Percentiles rank a stretch among this genome's conserved stretches.
Conservation (phyloP, 306 rosid genomes). For the Oxytropis ochrocephala region DNA sequence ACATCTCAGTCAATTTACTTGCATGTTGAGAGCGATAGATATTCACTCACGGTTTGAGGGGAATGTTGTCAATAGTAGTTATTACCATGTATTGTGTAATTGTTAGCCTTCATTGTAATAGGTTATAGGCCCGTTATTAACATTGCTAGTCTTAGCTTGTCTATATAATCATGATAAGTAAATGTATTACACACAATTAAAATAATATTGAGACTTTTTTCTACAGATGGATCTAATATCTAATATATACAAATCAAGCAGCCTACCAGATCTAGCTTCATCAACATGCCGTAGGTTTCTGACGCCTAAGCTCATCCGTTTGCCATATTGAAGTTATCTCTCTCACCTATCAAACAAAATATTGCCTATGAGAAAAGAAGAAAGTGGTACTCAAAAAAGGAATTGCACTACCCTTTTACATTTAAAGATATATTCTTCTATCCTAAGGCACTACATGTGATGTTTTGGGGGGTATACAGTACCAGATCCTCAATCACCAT, state of each 20-base stretch:
- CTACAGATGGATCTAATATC: not conserved
- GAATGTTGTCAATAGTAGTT: no score
- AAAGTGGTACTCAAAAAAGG: not conserved
- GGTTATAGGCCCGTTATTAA: no score
- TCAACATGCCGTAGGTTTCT: slow-evolving; percentile 85
- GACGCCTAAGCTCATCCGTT: slow-evolving; percentile 92
- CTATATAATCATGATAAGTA: no score
- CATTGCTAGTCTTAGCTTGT: no score
- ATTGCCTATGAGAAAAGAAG: slow-evolving; percentile 11
- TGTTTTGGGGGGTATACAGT: not conserved
- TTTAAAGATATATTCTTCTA: slow-evolving; percentile 5
- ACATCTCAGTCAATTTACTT: no score
- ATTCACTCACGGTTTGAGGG: no score
- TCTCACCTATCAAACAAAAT: slow-evolving; percentile 59
- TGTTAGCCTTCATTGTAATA: no score
- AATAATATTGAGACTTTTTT: no score
- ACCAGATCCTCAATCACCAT: slow-evolving; percentile 93
- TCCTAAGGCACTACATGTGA: not conserved
- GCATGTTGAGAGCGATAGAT: no score
- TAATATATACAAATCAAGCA: not conserved
- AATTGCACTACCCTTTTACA: not conserved
- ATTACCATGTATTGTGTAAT: no score
- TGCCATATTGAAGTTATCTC: slow-evolving; percentile 97
- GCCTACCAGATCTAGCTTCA: slow-evolving; percentile 87
- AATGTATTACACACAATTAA: no score